Evolutionary conservation across 805 yeast genomes (phyloP), one percentile per base, ranked within the genome.

Genomic region (Saturnispora gosingensis): DNA sequence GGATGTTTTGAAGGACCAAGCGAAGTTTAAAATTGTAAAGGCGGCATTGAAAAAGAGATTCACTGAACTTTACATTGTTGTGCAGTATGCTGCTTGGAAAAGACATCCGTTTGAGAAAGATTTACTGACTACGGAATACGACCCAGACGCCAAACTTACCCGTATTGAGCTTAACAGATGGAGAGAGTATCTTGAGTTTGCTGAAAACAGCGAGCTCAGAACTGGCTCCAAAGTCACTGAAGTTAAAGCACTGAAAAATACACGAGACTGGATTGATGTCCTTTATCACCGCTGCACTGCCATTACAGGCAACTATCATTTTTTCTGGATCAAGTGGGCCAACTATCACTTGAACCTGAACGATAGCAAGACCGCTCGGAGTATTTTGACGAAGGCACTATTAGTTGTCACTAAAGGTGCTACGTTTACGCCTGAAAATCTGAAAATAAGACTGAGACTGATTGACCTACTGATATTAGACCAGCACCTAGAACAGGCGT

Each of bases 111-210:
- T 61, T 62, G 88, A 82, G 54, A 70, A 71, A 52, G 60, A 62
- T 1, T 57, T 80, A 6, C 56, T 61, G 6, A 54, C 64, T 9
- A 73, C 72, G 7, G 74, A 67, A 54, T 75, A 61, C 56, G 67
- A 66, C 27, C 69, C 72, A 1, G 59, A 65, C 71, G 3, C 53
- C 44, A 56, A 62, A 34, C 56, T 66, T 27, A 46, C 62, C 55
- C 55, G 75, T 63, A 54, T 61, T 59, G 85, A 84, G 56, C 59
- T 83, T 20, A 75, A 73, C 18, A 70, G 67, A 10, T 84, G 95
- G 81, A 77, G 73, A 49, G 63, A 69, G 28, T 88, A 83, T 62
- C 58, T 85, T 36, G 74, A 74, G 55, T 78, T 72, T 52, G 66
- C 79, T 36, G 88, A 83, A 56, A 60, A 59, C 8, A 43, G 58